Conservation (phyloP, 1,284 basidiomycete species). For the Malassezia nana region DNA sequence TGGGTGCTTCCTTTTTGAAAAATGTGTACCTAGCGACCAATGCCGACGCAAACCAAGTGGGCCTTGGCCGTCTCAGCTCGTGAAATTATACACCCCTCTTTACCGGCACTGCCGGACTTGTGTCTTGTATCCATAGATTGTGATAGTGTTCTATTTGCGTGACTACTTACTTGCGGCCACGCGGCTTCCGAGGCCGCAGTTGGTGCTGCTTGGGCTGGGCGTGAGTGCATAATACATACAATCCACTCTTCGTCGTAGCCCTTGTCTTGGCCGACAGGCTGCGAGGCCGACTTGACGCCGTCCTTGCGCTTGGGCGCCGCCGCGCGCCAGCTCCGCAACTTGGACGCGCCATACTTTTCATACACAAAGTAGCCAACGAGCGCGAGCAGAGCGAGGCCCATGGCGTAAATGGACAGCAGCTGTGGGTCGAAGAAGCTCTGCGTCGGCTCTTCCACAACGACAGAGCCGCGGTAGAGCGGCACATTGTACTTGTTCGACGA, state of each 20-base stretch:
- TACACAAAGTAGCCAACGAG: slow-evolving; percentile 25
- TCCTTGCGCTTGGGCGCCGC: slow-evolving; percentile 11
- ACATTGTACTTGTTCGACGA: slow-evolving; percentile 39
- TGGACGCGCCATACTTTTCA: slow-evolving; percentile 18
- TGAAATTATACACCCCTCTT: neutral
- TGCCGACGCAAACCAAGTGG: slow-evolving; percentile 60
- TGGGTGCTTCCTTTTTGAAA: slow-evolving; percentile 49
- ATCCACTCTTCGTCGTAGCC: slow-evolving; percentile 27
- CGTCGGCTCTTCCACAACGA: slow-evolving; percentile 41
- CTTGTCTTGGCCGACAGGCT: neutral
- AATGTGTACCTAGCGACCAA: slow-evolving; percentile 58
- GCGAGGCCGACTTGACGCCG: neutral
- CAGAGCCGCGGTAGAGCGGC: slow-evolving; percentile 34
- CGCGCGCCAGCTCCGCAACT: neutral
- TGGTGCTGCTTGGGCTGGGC: slow-evolving; percentile 10
- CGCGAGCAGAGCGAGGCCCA: slow-evolving; percentile 21
- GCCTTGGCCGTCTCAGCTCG: slow-evolving; percentile 53
- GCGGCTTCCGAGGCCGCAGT: slow-evolving; percentile 10
- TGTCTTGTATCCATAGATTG: neutral
- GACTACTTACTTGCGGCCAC: slow-evolving; percentile 1
- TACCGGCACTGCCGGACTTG: no score
- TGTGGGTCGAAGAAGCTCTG: slow-evolving; percentile 43
- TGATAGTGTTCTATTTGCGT: neutral
- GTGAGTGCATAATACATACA: neutral
- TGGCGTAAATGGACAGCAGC: slow-evolving; percentile 35